Percentiles rank a stretch among this genome's conserved stretches.
These are phyloP conservation scores for Leccinellum rugosiceps DNA, from an alignment of 768 basidiomycete species.

Conservation along the genomic window DNA sequence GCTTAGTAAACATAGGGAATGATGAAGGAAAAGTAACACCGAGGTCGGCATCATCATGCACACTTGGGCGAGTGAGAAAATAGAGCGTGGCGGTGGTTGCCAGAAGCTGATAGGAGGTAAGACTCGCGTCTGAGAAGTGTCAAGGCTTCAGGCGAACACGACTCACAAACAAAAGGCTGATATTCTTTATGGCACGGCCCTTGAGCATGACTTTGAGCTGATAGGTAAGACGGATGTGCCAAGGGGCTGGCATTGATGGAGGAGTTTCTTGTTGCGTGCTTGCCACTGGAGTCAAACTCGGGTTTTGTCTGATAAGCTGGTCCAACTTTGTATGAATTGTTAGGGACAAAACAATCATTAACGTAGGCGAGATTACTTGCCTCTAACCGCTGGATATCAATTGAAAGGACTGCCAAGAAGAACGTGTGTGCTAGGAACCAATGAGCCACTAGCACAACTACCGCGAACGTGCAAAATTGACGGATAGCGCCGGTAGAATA, in stretches of 20 bases:
- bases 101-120: conserved; percentile 51
- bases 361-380: conserved; percentile 33
- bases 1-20: conserved; percentile 35
- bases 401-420: conserved; percentile 90
- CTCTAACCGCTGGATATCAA: conserved; percentile 93
- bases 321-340: conserved; percentile 53
- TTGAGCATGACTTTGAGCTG: conserved; percentile 46
- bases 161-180: conserved; percentile 75
- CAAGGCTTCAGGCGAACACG: background rate
- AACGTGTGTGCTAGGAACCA: conserved; percentile 98
- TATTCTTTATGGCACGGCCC: conserved; percentile 71
- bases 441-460: conserved; percentile 92
- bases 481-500: conserved; percentile 78
- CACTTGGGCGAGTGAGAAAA: conserved; percentile 59
- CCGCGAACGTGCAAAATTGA: conserved; percentile 91
- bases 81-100: conserved; percentile 75
- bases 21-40: conserved; percentile 14
- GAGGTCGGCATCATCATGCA: conserved; percentile 27
- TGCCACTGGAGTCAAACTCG: conserved; percentile 48
- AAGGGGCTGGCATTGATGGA: conserved; percentile 21
- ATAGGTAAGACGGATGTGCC: conserved; percentile 30
- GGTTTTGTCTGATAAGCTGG: conserved; percentile 77
- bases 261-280: conserved; percentile 22
- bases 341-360: conserved; percentile 4
- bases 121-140: background rate